phyloP scores from a whole-genome alignment of 768 basidiomycete genomes.

The Suillus discolor region DNA sequence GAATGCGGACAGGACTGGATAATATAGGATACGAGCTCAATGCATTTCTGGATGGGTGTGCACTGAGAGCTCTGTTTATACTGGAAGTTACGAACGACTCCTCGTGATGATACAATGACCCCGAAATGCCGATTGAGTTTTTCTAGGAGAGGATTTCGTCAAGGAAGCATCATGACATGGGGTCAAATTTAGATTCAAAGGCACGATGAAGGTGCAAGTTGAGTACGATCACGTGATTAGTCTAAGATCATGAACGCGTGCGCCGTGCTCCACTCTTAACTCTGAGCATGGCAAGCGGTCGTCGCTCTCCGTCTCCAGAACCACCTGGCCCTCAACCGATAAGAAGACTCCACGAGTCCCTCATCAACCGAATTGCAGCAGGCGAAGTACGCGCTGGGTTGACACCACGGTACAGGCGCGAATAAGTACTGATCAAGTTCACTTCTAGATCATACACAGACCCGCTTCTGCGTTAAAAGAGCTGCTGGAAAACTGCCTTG shows the following conservation, averaged over 20 bases:
- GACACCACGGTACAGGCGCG: not conserved
- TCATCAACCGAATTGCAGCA: conserved; percentile 92
- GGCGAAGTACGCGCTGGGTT: conserved; percentile 50
- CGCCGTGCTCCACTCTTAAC: not conserved
- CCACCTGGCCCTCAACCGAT: conserved; percentile 62
- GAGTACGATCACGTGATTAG: not conserved
- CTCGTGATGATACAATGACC: too few species aligned
- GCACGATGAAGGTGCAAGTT: too few species aligned
- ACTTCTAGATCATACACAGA: conserved; percentile 74
- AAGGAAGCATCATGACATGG: too few species aligned
- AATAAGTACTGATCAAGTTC: conserved; percentile 21
- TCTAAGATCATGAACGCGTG: not conserved
- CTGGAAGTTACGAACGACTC: too few species aligned
- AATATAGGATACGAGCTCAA: too few species aligned
- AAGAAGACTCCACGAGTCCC: conserved; percentile 72
- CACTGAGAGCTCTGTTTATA: too few species aligned
- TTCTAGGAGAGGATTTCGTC: too few species aligned
- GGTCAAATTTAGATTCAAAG: too few species aligned
- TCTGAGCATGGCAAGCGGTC: not conserved
- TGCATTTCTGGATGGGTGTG: too few species aligned
- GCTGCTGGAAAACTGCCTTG: conserved; percentile 92
- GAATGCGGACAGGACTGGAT: too few species aligned
- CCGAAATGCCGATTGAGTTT: too few species aligned
- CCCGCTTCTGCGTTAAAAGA: conserved; percentile 97
- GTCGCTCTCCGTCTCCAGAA: conserved; percentile 16